Evolutionary conservation across 805 yeast species (phyloP).

Genomic region (Yamadazyma paraphyllophila): DNA sequence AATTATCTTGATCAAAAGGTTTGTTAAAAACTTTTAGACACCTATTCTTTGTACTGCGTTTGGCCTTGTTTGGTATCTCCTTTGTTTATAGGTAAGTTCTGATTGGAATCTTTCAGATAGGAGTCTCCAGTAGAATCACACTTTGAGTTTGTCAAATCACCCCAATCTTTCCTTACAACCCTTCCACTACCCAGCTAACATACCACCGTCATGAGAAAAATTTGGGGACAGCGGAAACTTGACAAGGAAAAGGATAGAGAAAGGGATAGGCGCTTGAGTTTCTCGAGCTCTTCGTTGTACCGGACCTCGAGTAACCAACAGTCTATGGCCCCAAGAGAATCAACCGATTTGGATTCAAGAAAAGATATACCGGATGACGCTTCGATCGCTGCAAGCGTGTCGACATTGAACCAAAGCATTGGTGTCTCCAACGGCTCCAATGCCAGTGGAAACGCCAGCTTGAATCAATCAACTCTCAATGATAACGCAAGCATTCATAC

Average conservation of each 20-base stretch:
- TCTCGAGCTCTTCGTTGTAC: slow-evolving; percentile 11
- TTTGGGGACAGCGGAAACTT: slow-evolving; percentile 7
- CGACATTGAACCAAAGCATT: not conserved
- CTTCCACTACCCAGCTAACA: not conserved
- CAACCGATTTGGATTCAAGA: not conserved
- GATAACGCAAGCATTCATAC: not conserved
- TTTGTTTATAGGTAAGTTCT: too few species aligned
- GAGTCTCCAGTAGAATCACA: too few species aligned
- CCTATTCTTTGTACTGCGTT: not conserved
- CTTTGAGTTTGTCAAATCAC: too few species aligned
- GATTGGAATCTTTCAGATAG: too few species aligned
- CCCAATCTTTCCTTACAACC: too few species aligned
- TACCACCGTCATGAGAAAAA: slow-evolving; percentile 3
- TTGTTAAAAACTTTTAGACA: slow-evolving; percentile 3
- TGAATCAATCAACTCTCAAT: not conserved
- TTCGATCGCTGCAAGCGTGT: not conserved
- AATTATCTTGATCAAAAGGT: not conserved
- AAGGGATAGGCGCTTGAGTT: slow-evolving; percentile 14
- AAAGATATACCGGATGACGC: not conserved
- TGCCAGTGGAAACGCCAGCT: too few species aligned
- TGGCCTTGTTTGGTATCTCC: not conserved
- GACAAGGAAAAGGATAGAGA: slow-evolving; percentile 20
- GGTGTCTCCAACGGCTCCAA: too few species aligned
- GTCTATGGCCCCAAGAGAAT: not conserved
- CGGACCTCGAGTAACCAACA: slow-evolving; percentile 6